A percentile compares a stretch with the other conserved stretches of the same genome.
Conservation (phyloP, 805 yeast species). For the Lipomyces mesembrius region DNA sequence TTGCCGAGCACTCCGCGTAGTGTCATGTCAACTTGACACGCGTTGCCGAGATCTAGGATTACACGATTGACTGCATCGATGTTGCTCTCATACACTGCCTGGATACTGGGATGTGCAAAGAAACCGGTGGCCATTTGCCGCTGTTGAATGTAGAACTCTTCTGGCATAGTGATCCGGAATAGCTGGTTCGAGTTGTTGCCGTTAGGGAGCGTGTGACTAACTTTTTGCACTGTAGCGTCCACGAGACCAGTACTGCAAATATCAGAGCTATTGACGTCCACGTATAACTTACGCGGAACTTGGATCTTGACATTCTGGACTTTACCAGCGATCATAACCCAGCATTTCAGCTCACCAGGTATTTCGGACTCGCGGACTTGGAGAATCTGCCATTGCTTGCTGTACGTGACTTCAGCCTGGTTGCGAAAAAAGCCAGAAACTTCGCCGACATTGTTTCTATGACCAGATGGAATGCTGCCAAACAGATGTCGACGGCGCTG, state of each 20-base stretch:
- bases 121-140: slow-evolving; percentile 61
- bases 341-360: slow-evolving; percentile 81
- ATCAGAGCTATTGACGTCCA: slow-evolving; percentile 61
- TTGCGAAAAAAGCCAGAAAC: slow-evolving; percentile 72
- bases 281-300: slow-evolving; percentile 72
- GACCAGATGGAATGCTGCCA: slow-evolving; percentile 62
- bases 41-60: slow-evolving; percentile 75
- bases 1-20: slow-evolving; percentile 82
- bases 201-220: slow-evolving; percentile 69
- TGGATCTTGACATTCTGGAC: slow-evolving; percentile 74
- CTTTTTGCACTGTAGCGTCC: slow-evolving; percentile 61
- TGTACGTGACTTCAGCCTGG: slow-evolving; percentile 73
- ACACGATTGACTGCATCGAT: slow-evolving; percentile 72
- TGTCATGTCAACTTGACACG: slow-evolving; percentile 69
- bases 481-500: slow-evolving; percentile 75
- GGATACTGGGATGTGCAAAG: slow-evolving; percentile 62
- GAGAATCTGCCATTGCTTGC: slow-evolving; percentile 83
- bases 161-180: slow-evolving; percentile 71
- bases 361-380: slow-evolving; percentile 63
- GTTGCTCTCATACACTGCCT: slow-evolving; percentile 78
- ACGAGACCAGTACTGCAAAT: slow-evolving; percentile 50
- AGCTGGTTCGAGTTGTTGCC: slow-evolving; percentile 58
- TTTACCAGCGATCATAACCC: slow-evolving; percentile 67
- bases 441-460: slow-evolving; percentile 48
- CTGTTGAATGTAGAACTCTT: slow-evolving; percentile 62